Evolutionary conservation across 805 yeast species (phyloP).

Genomic region (Hanseniaspora guilliermondii): DNA sequence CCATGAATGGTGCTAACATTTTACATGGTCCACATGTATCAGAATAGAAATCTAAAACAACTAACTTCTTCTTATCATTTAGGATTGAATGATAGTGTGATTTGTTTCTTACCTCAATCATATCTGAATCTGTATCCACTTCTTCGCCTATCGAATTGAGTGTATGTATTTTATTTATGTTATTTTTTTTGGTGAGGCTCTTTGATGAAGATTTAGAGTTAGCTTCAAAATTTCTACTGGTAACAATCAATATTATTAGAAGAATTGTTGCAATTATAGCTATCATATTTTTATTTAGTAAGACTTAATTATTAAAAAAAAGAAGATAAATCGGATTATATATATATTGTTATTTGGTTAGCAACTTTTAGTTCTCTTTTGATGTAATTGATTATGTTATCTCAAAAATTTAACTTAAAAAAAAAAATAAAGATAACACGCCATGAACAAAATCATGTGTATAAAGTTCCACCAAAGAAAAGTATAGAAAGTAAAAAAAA

Average conservation of each 20-base stretch:
- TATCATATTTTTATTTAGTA: not conserved
- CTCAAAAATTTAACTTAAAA: no score
- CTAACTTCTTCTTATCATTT: conserved; percentile 52
- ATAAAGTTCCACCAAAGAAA: no score
- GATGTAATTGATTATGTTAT: no score
- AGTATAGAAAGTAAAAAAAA: no score
- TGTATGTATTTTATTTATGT: conserved; percentile 37
- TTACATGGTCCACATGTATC: conserved; percentile 99
- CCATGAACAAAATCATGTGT: no score
- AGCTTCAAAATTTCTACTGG: not conserved
- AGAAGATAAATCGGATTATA: no score
- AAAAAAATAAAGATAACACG: no score
- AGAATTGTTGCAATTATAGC: not conserved
- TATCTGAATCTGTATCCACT: conserved; percentile 31
- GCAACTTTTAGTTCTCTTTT: no score
- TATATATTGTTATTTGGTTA: no score
- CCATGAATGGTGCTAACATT: conserved; percentile 88
- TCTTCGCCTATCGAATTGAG: conserved; percentile 41
- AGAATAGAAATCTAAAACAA: conserved; percentile 91
- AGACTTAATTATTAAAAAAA: no score
- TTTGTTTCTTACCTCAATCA: conserved; percentile 2
- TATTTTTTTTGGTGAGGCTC: not conserved
- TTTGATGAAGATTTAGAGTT: not conserved
- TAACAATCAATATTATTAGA: not conserved
- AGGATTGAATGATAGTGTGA: conserved; percentile 28